These are phyloP conservation scores for Phycomyces blakesleeanus DNA, from an alignment of 192 early-diverging fungal species.

Conservation along the genomic window DNA sequence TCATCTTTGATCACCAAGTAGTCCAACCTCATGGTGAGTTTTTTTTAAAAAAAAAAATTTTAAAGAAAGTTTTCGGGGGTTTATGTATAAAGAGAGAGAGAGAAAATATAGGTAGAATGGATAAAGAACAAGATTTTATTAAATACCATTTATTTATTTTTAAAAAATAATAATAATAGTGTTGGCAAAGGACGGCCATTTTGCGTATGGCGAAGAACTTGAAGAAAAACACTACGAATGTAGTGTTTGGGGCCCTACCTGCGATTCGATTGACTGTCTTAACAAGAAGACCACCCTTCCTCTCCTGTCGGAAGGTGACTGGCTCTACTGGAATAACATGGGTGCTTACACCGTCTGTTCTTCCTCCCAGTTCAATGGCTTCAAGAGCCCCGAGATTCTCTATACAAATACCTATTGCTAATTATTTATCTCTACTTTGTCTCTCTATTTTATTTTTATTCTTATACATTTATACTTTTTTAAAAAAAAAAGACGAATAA, in stretches of 20 bases:
- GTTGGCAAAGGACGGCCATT: constrained; percentile 26
- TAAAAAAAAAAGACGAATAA: no score
- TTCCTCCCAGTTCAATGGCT: constrained; percentile 84
- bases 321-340: constrained; percentile 94
- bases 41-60: no score
- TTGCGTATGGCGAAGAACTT: constrained; percentile 22
- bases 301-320: constrained; percentile 89
- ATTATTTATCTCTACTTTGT: no score
- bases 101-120: no score
- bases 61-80: no score
- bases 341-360: constrained; percentile 96
- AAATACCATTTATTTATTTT: no score
- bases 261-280: constrained; percentile 97
- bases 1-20: constrained; percentile 92
- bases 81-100: no score
- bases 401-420: constrained; percentile 75
- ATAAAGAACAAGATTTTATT: no score
- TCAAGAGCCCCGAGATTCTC: constrained; percentile 75
- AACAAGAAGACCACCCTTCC: constrained; percentile 63
- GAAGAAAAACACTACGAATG: constrained; percentile 49
- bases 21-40: constrained; percentile 69
- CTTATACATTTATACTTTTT: no score
- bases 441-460: no score
- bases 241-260: constrained; percentile 96
- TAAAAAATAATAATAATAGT: no score